Evolutionary conservation across 371 early-diverging fungal genomes (phyloP), one percentile per base, ranked within the genome.

Genomic region (Mortierella sp.): DNA sequence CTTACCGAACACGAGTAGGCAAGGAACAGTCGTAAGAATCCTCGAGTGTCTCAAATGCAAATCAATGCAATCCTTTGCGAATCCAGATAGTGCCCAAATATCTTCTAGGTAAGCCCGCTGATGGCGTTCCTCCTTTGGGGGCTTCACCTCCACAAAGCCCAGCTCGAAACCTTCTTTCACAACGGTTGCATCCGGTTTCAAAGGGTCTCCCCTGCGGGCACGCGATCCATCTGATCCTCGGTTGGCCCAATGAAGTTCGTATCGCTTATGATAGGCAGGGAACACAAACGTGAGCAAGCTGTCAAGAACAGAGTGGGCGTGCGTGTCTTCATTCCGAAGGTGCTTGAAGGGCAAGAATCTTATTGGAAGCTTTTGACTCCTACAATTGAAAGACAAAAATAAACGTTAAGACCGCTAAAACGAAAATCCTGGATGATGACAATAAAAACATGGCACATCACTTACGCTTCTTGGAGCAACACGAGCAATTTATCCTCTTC

Each of bases 201-300:
- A 18, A 3, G 62, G 56, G 28, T 61, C 63, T 3, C 57, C 62
- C 23, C 58, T 43, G 39, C 68, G 68, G 12, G 55, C 58, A 10
- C 28, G 16, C 8, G 69, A 62, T 43, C 69, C 63, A 24, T 8
- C 48, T 6, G 69, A 28, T 24, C 28, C 10, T 3, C 63, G 50
- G 38, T 69, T 61, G 9, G 63, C 69, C 63, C 62, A 69, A 24
- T 50, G 31, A 8, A 69, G 54, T 39, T 62, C 58, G 27, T 53
- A 53, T 45, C 45, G 58, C 2, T 39, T 34, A 14, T 46, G 26
- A 43, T 53, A 8, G 0, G 27, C 46, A 4, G 63, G 69, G 27
- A 69, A 69, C 12, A 62, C 45, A 8, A 14, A 43, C 23, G 58
- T 42, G 4, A 69, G 34, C 48, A 69, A 28, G 23, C 28, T 54